Evolutionary conservation across 2,329 filamentous ascomycete genomes (phyloP).

Genomic region (Cercospora zeae-maydis): DNA sequence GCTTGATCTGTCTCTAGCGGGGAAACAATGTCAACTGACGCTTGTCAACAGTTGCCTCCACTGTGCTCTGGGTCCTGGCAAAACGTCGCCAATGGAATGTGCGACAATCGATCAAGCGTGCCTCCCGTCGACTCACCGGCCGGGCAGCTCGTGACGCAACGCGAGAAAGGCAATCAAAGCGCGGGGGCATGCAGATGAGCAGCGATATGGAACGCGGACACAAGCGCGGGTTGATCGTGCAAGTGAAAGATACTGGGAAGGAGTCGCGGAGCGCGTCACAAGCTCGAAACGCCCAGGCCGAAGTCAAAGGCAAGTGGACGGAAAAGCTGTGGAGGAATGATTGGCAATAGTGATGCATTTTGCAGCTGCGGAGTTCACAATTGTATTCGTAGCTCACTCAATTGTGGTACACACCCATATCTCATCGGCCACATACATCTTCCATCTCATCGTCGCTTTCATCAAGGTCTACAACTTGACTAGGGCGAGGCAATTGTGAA

Average conservation of each 20-base stretch:
- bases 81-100: conserved; percentile 85
- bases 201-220: conserved; percentile 19
- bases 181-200: conserved; percentile 26
- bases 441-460: conserved; percentile 23
- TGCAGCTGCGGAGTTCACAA: background rate
- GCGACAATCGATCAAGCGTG: conserved; percentile 66
- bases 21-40: background rate
- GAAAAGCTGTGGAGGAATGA: conserved; percentile 28
- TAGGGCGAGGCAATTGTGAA: conserved; percentile 12
- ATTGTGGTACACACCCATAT: background rate
- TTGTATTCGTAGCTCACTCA: background rate
- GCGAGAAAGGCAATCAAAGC: conserved; percentile 22
- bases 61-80: conserved; percentile 70
- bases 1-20: conserved; percentile 29
- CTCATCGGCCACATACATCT: background rate
- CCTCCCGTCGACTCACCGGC: conserved; percentile 49
- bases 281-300: conserved; percentile 11
- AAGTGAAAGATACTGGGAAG: conserved; percentile 32
- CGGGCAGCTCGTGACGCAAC: conserved; percentile 27
- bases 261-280: conserved; percentile 7
- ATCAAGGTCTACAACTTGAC: conserved; percentile 22
- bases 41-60: conserved; percentile 57
- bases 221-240: conserved; percentile 29
- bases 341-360: conserved; percentile 25
- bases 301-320: conserved; percentile 19